A percentile compares a stretch with the other conserved stretches of the same genome.
Conservation (phyloP, 805 yeast species). For the Kodamaea laetipori region DNA sequence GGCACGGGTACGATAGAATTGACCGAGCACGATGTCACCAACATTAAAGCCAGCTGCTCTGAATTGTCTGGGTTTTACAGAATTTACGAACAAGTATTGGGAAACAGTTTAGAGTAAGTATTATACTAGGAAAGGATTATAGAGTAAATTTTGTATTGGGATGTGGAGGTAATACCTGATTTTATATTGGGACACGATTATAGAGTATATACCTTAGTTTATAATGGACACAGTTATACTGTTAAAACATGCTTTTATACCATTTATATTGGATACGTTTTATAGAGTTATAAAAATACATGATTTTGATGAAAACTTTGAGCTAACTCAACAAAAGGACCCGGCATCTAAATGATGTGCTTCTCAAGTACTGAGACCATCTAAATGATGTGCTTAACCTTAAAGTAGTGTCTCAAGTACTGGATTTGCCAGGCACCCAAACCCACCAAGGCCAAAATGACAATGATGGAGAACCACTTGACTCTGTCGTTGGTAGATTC, state of each 20-base stretch:
- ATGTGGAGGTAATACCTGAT: no score
- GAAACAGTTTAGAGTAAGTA: no score
- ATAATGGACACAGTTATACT: no score
- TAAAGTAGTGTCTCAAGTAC: constrained; percentile 91
- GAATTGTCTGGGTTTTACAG: constrained; percentile 4
- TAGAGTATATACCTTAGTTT: no score
- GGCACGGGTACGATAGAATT: neutral
- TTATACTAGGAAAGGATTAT: no score
- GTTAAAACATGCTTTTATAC: no score
- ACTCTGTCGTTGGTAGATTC: constrained; percentile 95
- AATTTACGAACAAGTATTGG: constrained; percentile 4
- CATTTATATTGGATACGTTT: no score
- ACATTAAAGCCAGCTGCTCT: neutral
- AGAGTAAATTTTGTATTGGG: no score
- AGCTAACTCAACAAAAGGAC: neutral
- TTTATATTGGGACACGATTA: no score
- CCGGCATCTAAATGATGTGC: neutral
- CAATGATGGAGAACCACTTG: constrained; percentile 75
- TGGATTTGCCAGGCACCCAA: constrained; percentile 92
- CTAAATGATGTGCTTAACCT: constrained; percentile 74
- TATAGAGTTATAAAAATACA: constrained; percentile 8
- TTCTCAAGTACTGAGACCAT: neutral
- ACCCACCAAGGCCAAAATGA: constrained; percentile 67
- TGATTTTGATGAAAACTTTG: neutral
- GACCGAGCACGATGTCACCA: neutral